These are phyloP conservation scores for Psidium guajava DNA, from an alignment of 345 rosid genomes.

Conservation along the genomic window DNA sequence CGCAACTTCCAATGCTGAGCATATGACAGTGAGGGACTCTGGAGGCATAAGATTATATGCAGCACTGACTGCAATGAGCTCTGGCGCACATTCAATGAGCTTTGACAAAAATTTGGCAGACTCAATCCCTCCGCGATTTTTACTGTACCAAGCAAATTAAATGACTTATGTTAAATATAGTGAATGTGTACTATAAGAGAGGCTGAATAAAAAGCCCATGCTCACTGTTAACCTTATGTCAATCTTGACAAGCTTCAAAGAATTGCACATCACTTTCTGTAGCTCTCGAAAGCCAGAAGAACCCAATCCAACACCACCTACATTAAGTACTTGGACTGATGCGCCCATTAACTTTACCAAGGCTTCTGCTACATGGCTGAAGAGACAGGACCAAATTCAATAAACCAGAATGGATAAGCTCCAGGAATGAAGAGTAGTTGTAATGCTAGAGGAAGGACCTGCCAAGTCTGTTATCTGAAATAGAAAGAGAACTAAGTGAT, in stretches of 20 bases:
- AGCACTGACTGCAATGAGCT: slow-evolving; percentile 42
- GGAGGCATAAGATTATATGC: slow-evolving; percentile 74
- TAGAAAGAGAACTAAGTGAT: slow-evolving; percentile 44
- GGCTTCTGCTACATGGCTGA: slow-evolving; percentile 57
- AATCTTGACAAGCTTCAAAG: slow-evolving; percentile 41
- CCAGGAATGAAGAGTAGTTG: background rate
- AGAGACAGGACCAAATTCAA: slow-evolving; percentile 2
- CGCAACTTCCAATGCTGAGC: slow-evolving; percentile 40
- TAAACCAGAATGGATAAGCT: background rate
- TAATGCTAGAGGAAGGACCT: slow-evolving; percentile 30
- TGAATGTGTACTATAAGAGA: background rate
- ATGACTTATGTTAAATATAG: background rate
- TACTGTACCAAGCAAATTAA: slow-evolving; percentile 28
- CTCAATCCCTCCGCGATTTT: slow-evolving; percentile 80
- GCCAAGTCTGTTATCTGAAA: slow-evolving; percentile 76
- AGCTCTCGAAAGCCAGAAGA: slow-evolving; percentile 59
- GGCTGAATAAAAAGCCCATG: background rate
- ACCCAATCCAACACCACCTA: slow-evolving; percentile 75
- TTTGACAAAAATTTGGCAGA: slow-evolving; percentile 64
- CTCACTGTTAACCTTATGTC: slow-evolving; percentile 51
- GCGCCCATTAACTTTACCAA: slow-evolving; percentile 35
- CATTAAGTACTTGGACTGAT: slow-evolving; percentile 38
- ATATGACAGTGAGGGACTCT: slow-evolving; percentile 50
- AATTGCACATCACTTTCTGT: slow-evolving; percentile 17
- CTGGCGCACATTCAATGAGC: slow-evolving; percentile 51